phyloP scores from a whole-genome alignment of 192 early-diverging fungal species.

The Chytriomyces sp. region DNA sequence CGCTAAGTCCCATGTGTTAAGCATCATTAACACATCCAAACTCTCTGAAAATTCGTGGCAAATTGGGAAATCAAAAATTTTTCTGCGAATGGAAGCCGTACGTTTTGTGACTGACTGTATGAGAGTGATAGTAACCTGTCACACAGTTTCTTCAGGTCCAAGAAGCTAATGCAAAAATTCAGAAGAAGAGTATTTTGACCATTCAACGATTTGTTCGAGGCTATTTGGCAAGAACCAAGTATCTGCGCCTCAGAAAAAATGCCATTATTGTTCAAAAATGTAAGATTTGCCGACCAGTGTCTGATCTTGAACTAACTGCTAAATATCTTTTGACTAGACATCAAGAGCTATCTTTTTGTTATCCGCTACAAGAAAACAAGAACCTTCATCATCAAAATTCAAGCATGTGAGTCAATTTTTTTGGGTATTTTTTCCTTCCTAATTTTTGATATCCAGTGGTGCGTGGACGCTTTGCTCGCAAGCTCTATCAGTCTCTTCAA shows the following conservation, averaged over 20 bases:
- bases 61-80: conserved; percentile 54
- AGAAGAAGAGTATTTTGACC: conserved; percentile 43
- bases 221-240: conserved; percentile 46
- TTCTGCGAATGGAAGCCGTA: conserved; percentile 48
- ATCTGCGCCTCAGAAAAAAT: conserved; percentile 35
- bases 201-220: conserved; percentile 49
- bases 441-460: conserved; percentile 27
- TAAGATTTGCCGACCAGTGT: conserved; percentile 22
- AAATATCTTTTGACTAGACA: conserved; percentile 23
- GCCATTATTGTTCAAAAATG: conserved; percentile 44
- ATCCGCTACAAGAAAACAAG: conserved; percentile 41
- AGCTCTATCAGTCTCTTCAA: conserved; percentile 34
- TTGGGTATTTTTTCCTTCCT: neutral
- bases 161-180: conserved; percentile 32
- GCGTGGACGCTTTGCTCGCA: conserved; percentile 56
- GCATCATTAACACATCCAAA: conserved; percentile 33
- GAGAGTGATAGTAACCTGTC: neutral
- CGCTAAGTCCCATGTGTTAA: conserved; percentile 29
- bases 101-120: neutral
- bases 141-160: conserved; percentile 37
- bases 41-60: conserved; percentile 45
- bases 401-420: conserved; percentile 42
- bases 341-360: conserved; percentile 43
- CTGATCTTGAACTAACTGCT: neutral
- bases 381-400: conserved; percentile 52